Evolutionary conservation across 164 flowering plant genomes (phyloP).

Genomic region (Echeveria elegans): DNA sequence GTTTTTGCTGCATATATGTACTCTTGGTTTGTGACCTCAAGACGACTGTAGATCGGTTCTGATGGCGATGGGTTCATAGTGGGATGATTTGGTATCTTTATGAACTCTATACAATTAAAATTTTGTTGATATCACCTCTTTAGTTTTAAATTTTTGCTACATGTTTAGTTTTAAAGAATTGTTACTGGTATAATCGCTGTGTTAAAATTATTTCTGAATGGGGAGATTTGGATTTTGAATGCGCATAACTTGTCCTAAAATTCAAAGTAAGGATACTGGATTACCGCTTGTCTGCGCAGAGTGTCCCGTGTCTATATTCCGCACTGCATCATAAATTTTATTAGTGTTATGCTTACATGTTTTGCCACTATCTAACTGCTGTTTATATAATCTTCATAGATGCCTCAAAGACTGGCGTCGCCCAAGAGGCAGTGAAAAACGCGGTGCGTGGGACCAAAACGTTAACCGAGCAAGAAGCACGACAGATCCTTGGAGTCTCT

Average conservation of each 20-base stretch:
- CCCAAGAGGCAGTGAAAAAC: slow-evolving; percentile 44
- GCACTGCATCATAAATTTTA: neutral
- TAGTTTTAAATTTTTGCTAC: neutral
- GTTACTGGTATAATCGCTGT: neutral
- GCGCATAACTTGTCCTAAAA: neutral
- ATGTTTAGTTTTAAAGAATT: neutral
- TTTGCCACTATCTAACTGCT: neutral
- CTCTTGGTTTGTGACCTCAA: no score
- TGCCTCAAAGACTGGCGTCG: slow-evolving; percentile 52
- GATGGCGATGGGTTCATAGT: no score
- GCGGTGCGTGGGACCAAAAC: slow-evolving; percentile 41
- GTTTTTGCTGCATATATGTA: no score
- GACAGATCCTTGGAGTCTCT: slow-evolving; percentile 63
- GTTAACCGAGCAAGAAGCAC: slow-evolving; percentile 64
- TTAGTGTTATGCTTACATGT: neutral
- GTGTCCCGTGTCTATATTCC: neutral
- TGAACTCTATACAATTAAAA: no score
- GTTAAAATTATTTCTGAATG: neutral
- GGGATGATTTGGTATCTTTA: no score
- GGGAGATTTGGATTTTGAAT: neutral
- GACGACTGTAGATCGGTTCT: no score
- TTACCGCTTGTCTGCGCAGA: neutral
- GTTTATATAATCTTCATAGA: slow-evolving; percentile 17
- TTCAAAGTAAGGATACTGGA: neutral
- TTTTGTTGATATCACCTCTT: no score